Evolutionary conservation across 768 basidiomycete genomes (phyloP), one percentile per base, ranked within the genome.

Genomic region (Solioccasus polychromus): DNA sequence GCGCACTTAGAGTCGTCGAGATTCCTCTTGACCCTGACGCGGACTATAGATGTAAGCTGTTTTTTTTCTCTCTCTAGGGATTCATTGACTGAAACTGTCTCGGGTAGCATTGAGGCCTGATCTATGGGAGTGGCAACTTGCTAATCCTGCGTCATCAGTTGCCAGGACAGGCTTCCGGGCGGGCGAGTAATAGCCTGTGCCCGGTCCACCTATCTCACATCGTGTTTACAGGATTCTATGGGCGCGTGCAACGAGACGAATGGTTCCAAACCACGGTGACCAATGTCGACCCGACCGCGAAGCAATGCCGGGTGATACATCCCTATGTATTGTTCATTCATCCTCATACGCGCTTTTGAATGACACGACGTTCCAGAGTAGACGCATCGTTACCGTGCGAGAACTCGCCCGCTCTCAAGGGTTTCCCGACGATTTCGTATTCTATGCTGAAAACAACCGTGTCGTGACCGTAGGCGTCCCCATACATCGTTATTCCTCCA

Each of bases 361-460:
- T 48, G 17, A 47, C 14, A 9, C 17, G 5, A 18, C 3, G 28
- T 24, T 20, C 20, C 4, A 91, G 88, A 82, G 79, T 51, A 75
- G 75, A 52, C 76, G 89, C 8, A 79, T 88, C 52, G 66, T 88
- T 6, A 84, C 84, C 0, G 80, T 90, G 19, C 76, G 88, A 5
- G 88, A 91, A 59, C 69, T 87, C 12, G 88, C 88, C 8, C 71
- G 89, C 32, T 83, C 85, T 0, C 89, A 92, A 68, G 88, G 89
- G 0, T 88, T 92, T 60, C 84, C 88, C 0, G 89, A 92, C 51
- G 66, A 73, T 55, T 89, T 88, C 47, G 64, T 76, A 1, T 90
- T 92, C 50, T 57, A 75, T 44, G 68, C 84, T 0, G 51, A 71
- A 7, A 65, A 72, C 12, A 56, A 78, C 31, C 78, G 74, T 34